Evolutionary conservation across 805 yeast genomes (phyloP), one percentile per base, ranked within the genome.

Genomic region (Debaryomyces castellii): DNA sequence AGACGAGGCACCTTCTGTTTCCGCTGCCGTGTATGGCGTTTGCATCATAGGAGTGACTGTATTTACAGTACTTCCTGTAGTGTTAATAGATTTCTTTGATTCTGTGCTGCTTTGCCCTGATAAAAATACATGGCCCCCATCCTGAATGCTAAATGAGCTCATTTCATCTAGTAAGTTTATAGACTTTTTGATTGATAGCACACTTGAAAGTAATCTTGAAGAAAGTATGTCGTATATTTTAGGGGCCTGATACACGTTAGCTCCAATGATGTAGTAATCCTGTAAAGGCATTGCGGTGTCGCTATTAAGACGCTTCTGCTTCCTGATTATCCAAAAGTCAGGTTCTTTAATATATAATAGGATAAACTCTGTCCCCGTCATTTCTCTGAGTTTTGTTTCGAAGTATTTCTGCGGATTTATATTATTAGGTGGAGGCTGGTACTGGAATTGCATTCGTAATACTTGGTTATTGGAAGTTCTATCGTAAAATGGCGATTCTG

Each of bases 401-500:
- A 73, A 62, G 50, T 64, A 69, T 44, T 58, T 63, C 44, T 68
- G 70, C 8, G 69, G 67, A 41, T 56, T 61, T 23, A 68, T 45
- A 51, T 63, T 55, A 23, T 65, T 60, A 18, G 76, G 72, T 22
- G 71, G 66, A 41, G 69, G 72, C 52, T 83, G 85, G 75, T 84
- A 91, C 63, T 91, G 97, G 48, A 85, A 79, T 62, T 94, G 99
- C 99, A 94, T 94, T 64, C 87, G 87, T 37, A 95, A 78, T 23
- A 89, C 94, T 67, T 92, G 98, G 63, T 94, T 94, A 65, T 90
- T 94, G 38, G 97, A 87, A 1, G 96, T 82, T 53, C 97, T 78
- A 62, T 92, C 97, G 62, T 87, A 94, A 67, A 92, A 95, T 1
- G 99, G 99, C 2, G 96, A 88, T 55, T 89, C 88, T 3, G 97